Percentiles rank a stretch among this genome's conserved stretches.
Conservation (phyloP, 1,284 basidiomycete genomes). For the Tilletia horrida region DNA sequence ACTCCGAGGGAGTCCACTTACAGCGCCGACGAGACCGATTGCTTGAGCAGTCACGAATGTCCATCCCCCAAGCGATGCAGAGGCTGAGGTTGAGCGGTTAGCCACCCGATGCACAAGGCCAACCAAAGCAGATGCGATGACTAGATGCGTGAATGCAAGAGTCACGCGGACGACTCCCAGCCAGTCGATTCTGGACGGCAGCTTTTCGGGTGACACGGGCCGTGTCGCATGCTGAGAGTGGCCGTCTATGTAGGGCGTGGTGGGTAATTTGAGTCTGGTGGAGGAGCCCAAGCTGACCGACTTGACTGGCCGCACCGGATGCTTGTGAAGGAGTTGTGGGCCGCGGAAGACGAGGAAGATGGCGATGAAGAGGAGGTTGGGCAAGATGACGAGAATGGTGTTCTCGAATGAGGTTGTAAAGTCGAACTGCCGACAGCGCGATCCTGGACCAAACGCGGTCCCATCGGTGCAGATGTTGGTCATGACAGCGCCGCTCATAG, state of each 20-base stretch:
- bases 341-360: slow-evolving; percentile 1
- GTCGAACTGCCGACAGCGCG: slow-evolving; percentile 8
- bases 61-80: not conserved
- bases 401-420: slow-evolving; percentile 14
- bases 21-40: not conserved
- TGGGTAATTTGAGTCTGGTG: no score
- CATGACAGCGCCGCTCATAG: no score
- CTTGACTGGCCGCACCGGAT: not conserved
- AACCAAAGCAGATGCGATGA: no score
- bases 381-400: slow-evolving; percentile 12
- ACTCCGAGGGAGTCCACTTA: no score
- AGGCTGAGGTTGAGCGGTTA: no score
- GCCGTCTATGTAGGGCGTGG: no score
- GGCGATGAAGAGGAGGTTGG: slow-evolving; percentile 16
- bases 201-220: not conserved
- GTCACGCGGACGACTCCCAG: not conserved
- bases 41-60: not conserved
- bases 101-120: no score
- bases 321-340: slow-evolving; percentile 12
- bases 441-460: slow-evolving; percentile 1
- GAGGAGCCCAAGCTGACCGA: no score
- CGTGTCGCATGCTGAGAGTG: not conserved
- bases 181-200: not conserved
- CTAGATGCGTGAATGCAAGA: not conserved
- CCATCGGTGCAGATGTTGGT: not conserved